Evolutionary conservation across 2,329 filamentous ascomycete genomes (phyloP).

Genomic region (Colletotrichum kahawae): DNA sequence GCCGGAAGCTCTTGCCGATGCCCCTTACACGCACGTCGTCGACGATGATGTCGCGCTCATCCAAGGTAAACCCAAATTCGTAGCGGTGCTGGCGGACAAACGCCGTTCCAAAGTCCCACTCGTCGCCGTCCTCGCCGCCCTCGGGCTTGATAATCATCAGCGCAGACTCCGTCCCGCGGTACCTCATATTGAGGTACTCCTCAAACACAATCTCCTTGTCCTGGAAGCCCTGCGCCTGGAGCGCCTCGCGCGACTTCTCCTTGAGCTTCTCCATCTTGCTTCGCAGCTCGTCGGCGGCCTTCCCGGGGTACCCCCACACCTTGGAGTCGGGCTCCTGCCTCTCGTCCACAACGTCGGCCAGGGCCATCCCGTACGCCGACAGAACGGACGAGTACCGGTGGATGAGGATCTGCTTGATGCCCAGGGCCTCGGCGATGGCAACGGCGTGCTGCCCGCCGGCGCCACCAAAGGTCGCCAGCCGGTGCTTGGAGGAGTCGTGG

Average conservation of each 20-base stretch:
- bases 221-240: constrained; percentile 80
- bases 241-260: constrained; percentile 69
- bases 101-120: constrained; percentile 83
- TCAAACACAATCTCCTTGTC: constrained; percentile 80
- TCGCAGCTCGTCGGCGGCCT: constrained; percentile 67
- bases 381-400: constrained; percentile 89
- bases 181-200: constrained; percentile 93
- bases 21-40: constrained; percentile 89
- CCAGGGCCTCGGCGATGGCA: constrained; percentile 85
- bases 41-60: constrained; percentile 84
- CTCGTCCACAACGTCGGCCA: constrained; percentile 93
- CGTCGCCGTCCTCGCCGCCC: constrained; percentile 62
- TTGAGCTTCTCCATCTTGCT: constrained; percentile 81
- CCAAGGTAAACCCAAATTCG: constrained; percentile 89
- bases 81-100: constrained; percentile 89
- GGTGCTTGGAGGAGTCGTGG: constrained; percentile 87
- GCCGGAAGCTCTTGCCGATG: constrained; percentile 86
- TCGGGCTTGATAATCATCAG: constrained; percentile 86
- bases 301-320: constrained; percentile 63
- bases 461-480: constrained; percentile 91
- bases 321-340: constrained; percentile 77
- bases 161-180: constrained; percentile 87
- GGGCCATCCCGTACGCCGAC: constrained; percentile 90
- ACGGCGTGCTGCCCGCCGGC: constrained; percentile 92
- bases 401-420: constrained; percentile 83